These are phyloP conservation scores for Globisporangium carolinianum DNA, from an alignment of 352 stramenopile species.

Conservation along the genomic window DNA sequence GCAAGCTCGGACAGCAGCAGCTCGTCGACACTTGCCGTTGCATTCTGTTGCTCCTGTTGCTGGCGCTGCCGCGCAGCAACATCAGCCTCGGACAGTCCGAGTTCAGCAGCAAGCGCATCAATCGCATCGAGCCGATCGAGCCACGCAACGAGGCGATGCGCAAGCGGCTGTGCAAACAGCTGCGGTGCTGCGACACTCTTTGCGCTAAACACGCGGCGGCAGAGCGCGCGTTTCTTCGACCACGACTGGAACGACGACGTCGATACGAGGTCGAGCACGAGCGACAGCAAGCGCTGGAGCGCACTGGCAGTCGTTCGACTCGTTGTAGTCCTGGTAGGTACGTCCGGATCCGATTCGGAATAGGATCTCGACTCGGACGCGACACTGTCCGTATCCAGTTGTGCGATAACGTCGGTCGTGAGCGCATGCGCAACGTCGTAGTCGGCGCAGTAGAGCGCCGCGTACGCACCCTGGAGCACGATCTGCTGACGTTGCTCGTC, in stretches of 20 bases:
- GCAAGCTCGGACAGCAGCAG: conserved; percentile 56
- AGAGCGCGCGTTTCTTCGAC: conserved; percentile 46
- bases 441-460: conserved; percentile 59
- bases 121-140: conserved; percentile 51
- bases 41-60: conserved; percentile 1
- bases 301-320: conserved; percentile 15
- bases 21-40: conserved; percentile 18
- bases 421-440: conserved; percentile 51
- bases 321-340: background rate
- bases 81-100: conserved; percentile 57
- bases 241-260: conserved; percentile 54
- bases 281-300: conserved; percentile 42
- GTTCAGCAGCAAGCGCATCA: conserved; percentile 41
- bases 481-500: conserved; percentile 27
- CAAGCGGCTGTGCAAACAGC: conserved; percentile 44
- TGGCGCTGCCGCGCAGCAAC: conserved; percentile 34
- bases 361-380: background rate
- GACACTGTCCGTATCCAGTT: background rate
- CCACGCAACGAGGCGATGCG: conserved; percentile 36
- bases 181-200: conserved; percentile 4
- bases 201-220: conserved; percentile 28
- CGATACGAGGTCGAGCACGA: conserved; percentile 62
- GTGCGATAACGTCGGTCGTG: conserved; percentile 31
- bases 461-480: conserved; percentile 57
- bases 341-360: too few relatives aligned